phyloP scores from a whole-genome alignment of 2,329 filamentous ascomycete genomes.

The Alternaria arbusti region DNA sequence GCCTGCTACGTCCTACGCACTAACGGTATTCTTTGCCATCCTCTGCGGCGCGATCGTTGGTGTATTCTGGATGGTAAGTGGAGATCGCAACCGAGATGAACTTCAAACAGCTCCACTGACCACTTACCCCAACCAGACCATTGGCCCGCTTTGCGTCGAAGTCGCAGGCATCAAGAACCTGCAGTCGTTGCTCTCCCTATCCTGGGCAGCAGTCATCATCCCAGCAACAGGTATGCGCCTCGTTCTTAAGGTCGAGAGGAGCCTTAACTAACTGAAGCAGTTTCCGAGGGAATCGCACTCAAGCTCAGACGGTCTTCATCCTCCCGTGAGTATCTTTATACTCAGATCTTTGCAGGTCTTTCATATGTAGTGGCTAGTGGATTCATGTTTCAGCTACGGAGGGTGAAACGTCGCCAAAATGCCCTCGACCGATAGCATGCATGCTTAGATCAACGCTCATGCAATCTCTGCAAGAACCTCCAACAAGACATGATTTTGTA shows the following conservation, averaged over 20 bases:
- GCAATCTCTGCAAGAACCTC: slow-evolving; percentile 5
- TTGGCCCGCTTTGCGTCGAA: slow-evolving; percentile 51
- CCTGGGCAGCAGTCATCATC: slow-evolving; percentile 48
- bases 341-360: slow-evolving; percentile 49
- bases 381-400: slow-evolving; percentile 33
- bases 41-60: slow-evolving; percentile 45
- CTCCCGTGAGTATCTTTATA: slow-evolving; percentile 43
- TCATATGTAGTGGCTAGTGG: slow-evolving; percentile 43
- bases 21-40: slow-evolving; percentile 54
- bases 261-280: background rate
- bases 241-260: background rate
- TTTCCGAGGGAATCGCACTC: slow-evolving; percentile 52
- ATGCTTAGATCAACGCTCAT: background rate
- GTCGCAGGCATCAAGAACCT: slow-evolving; percentile 51
- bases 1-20: slow-evolving; percentile 51
- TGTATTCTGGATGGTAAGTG: slow-evolving; percentile 4
- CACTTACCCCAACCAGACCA: slow-evolving; percentile 26
- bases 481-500: slow-evolving; percentile 17
- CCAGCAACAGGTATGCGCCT: slow-evolving; percentile 44
- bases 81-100: background rate
- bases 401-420: slow-evolving; percentile 8
- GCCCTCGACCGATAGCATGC: background rate
- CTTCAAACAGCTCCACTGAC: background rate
- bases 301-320: slow-evolving; percentile 42
- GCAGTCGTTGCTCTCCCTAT: slow-evolving; percentile 49